Base-by-base conservation (phyloP, 106 monocot species). In the Amphibolis antarctica region DNA sequence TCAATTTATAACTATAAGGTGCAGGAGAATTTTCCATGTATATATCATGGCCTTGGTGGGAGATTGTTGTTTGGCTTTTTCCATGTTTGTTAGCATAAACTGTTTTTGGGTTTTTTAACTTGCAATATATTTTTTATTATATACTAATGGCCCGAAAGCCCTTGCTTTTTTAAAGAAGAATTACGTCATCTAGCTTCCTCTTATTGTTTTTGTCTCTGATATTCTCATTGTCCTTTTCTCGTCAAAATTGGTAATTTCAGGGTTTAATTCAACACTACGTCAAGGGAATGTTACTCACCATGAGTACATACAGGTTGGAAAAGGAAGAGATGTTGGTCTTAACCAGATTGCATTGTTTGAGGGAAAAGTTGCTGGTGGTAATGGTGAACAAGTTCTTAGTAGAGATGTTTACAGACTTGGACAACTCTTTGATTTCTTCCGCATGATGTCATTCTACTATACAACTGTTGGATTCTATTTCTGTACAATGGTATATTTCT, bases 291-390 rank as follows among this genome's bases (percentile, higher is more conserved):
- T 90, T 63, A 85, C 90, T 59, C 90, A 90, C 68, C 90, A 90
- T 79, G 90, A 90, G 69, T 90, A 85, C 62, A 85, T 90, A 67
- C 90, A 90, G 90, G 90, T 90, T 43, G 90, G 90, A 12, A 90
- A 90, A 74, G 90, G 90, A 65, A 75, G 83, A 59, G 85, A 90
- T 83, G 90, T 90, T 53, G 90, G 90, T 10, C 62, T 90, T 26
- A 90, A 90, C 71, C 90, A 90, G 69, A 90, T 90, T 78, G 90
- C 90, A 44, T 65, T 90, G 13, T 90, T 90, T 85, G 90, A 90
- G 62, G 90, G 90, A 12, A 90, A 90, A 70, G 85, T 90, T 36
- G 82, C 90, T 24, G 85, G 90, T 55, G 90, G 90, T 18, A 90
- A 90, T 78, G 90, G 90, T 45, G 90, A 90, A 66, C 90, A 90